These are phyloP conservation scores for Botryotinia globosa DNA, from an alignment of 2,329 filamentous ascomycete genomes.

Conservation along the genomic window DNA sequence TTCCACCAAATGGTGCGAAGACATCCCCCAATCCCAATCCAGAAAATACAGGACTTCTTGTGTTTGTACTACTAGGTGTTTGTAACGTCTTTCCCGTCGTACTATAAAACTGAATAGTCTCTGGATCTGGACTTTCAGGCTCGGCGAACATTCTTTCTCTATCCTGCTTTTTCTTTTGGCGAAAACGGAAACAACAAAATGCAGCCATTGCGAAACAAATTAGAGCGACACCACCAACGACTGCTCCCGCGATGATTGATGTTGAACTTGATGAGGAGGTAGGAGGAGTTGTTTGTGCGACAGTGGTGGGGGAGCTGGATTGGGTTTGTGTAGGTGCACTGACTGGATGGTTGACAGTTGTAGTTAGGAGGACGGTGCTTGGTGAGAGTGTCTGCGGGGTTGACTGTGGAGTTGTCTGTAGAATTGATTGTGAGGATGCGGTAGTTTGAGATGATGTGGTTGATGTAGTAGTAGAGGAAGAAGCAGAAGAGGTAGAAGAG, in stretches of 20 bases:
- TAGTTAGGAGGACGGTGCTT: neutral
- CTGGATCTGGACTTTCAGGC: neutral
- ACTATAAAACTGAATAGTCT: constrained; percentile 8
- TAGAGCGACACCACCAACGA: neutral
- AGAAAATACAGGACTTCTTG: neutral
- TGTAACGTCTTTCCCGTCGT: constrained; percentile 5
- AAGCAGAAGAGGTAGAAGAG: neutral
- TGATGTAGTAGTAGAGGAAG: neutral
- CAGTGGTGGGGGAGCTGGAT: neutral
- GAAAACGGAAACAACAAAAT: constrained; percentile 13
- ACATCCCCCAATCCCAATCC: constrained; percentile 5
- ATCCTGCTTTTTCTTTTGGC: constrained; percentile 16
- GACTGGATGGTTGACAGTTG: neutral
- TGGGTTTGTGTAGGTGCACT: neutral
- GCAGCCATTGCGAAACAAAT: constrained; percentile 10
- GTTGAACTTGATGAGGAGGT: neutral
- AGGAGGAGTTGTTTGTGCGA: neutral
- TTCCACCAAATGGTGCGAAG: constrained; percentile 10
- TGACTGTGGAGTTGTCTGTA: constrained; percentile 6
- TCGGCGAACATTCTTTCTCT: constrained; percentile 9
- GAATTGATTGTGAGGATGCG: neutral
- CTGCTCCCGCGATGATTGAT: constrained; percentile 3
- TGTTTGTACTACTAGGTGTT: neutral
- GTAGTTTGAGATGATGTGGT: neutral
- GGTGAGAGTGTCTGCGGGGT: constrained; percentile 1